Evolutionary conservation across 306 rosid species (phyloP), one percentile per base, ranked within the genome.

Genomic region (Acacia crassicarpa): DNA sequence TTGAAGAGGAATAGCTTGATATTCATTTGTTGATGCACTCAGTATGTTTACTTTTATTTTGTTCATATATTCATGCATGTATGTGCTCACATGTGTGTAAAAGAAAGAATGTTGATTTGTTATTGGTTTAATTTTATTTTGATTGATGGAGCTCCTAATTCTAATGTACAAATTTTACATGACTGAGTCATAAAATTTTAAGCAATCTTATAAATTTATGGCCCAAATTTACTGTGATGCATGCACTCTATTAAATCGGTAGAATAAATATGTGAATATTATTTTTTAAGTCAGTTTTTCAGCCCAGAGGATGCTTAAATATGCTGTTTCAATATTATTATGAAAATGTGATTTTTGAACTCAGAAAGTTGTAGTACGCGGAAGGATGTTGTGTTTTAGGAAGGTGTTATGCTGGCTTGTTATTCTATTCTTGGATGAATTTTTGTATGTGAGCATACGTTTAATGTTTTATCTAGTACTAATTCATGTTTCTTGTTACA

Each of bases 331-430:
- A 20, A 68, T 44, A 77, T 56, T 22, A n/a, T 43, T 12, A 22
- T 45, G 58, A 72, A 56, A 77, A 77, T 63, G 48, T 25, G 72
- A 43, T 53, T 58, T 38, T 61, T 49, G 8, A 30, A 46, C 56
- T 69, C 7, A 19, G 9, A 49, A 61, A 76, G 43, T 65, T 43
- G 43, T 67, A 22, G 76, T n/a, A 61, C 48, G 70, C 61, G 16
- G 85, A 76, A 78, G 56, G 74, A 40, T 78, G 74, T 67, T 63
- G 11, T 35, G 51, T 74, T 78, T 78, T 82, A 63, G 43, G 76
- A 15, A 43, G 41, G 45, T 35, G 72, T 79, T 54, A 80, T 62
- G 76, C 72, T 51, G 63, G 33, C 40, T 79, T 68, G 51, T 69
- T 70, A n/a, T 76, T 79, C 66, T 79, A 35, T 79, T 79, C 12